Conservation (phyloP, 1,284 basidiomycete species). For the Tilletia indica region DNA sequence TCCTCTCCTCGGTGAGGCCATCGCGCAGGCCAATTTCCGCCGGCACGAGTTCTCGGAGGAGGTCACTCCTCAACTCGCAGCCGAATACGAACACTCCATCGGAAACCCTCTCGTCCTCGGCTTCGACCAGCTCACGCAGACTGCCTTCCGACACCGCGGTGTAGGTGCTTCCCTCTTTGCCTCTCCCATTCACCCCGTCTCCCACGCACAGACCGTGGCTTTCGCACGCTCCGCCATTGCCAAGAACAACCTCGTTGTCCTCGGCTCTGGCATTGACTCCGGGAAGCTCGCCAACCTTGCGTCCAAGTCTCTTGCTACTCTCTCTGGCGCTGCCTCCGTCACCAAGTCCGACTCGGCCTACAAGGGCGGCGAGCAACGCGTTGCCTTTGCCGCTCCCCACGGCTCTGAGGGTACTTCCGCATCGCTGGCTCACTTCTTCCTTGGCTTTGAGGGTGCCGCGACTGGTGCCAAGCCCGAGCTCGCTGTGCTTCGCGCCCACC, state of each 20-base stretch:
- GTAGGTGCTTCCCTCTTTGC: slow-evolving; percentile 53
- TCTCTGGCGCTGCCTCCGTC: slow-evolving; percentile 33
- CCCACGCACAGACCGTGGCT: slow-evolving; percentile 35
- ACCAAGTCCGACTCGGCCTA: slow-evolving; percentile 42
- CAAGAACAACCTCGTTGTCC: slow-evolving; percentile 52
- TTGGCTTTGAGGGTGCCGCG: slow-evolving; percentile 51
- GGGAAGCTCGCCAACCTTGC: slow-evolving; percentile 43
- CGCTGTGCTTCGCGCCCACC: slow-evolving; percentile 48
- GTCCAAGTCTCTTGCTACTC: slow-evolving; percentile 36
- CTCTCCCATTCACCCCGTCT: slow-evolving; percentile 45
- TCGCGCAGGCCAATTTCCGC: slow-evolving; percentile 44
- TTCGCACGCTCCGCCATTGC: slow-evolving; percentile 44
- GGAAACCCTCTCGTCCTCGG: slow-evolving; percentile 43
- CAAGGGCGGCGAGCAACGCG: slow-evolving; percentile 53
- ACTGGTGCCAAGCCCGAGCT: slow-evolving; percentile 38
- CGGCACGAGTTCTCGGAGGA: slow-evolving; percentile 53
- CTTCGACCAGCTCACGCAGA: slow-evolving; percentile 48
- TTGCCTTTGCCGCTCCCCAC: slow-evolving; percentile 44
- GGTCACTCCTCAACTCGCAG: slow-evolving; percentile 45
- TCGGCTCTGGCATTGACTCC: slow-evolving; percentile 47
- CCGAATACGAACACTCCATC: slow-evolving; percentile 43
- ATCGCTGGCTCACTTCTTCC: slow-evolving; percentile 48
- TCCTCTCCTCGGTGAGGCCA: slow-evolving; percentile 50
- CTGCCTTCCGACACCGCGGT: slow-evolving; percentile 51
- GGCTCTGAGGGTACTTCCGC: slow-evolving; percentile 40